phyloP scores from a whole-genome alignment of 768 basidiomycete species.

The Rhizopogon salebrosus region DNA sequence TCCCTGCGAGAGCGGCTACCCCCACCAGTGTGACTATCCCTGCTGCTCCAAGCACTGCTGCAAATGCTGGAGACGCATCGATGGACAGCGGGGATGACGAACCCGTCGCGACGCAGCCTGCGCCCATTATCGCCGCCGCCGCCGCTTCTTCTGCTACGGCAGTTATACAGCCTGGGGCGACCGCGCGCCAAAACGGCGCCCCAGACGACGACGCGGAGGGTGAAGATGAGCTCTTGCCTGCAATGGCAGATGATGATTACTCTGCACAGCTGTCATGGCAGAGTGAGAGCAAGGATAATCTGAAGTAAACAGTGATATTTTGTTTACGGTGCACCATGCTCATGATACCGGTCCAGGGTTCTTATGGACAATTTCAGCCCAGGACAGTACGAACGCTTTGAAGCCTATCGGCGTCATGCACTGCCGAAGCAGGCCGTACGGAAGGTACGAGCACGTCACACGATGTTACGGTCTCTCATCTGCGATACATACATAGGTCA shows the following conservation, averaged over 20 bases:
- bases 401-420: conserved; percentile 80
- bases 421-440: conserved; percentile 79
- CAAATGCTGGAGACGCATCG: conserved; percentile 3
- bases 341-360: conserved; percentile 43
- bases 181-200: conserved; percentile 7
- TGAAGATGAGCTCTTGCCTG: conserved; percentile 74
- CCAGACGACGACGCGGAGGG: conserved; percentile 57
- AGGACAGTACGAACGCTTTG: conserved; percentile 83
- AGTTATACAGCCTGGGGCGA: conserved; percentile 9
- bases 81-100: conserved; percentile 15
- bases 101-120: not conserved
- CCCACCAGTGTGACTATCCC: not conserved
- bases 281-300: conserved; percentile 83
- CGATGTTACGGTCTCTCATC: not conserved
- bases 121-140: not conserved
- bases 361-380: conserved; percentile 85
- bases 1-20: conserved; percentile 5
- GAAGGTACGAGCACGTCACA: conserved; percentile 42
- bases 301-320: conserved; percentile 49
- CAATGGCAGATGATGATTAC: conserved; percentile 88
- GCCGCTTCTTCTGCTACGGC: not conserved
- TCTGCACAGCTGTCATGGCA: conserved; percentile 80
- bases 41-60: conserved; percentile 7
- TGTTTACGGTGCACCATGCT: not conserved
- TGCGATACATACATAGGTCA: conserved; percentile 44